These are phyloP conservation scores for Ascochyta fabae DNA, from an alignment of 2,329 filamentous ascomycete genomes.

Conservation along the genomic window DNA sequence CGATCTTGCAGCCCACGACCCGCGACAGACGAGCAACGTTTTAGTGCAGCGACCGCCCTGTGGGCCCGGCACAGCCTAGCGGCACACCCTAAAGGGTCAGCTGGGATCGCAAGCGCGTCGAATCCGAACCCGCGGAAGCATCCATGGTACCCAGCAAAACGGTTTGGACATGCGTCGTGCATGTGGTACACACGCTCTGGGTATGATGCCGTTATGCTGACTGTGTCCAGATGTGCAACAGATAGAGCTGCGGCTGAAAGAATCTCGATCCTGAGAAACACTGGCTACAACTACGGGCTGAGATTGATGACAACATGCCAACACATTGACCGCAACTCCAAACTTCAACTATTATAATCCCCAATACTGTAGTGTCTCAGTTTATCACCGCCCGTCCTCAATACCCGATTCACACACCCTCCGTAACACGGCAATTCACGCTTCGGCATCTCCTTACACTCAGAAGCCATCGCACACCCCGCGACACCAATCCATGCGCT, in stretches of 20 bases:
- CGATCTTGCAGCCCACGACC: conserved; percentile 6
- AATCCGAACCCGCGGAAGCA: conserved; percentile 8
- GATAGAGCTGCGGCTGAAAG: conserved; percentile 10
- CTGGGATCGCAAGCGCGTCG: conserved; percentile 15
- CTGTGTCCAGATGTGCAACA: neutral
- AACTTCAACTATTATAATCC: neutral
- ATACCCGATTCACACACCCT: neutral
- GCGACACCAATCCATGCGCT: conserved; percentile 1
- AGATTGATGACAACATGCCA: neutral
- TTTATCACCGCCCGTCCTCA: neutral
- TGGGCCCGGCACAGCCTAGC: conserved; percentile 12
- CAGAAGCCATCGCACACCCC: conserved; percentile 18
- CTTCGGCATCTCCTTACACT: conserved; percentile 15
- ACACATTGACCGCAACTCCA: neutral
- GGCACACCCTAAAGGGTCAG: conserved; percentile 4
- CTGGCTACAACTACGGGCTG: neutral
- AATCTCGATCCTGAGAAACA: conserved; percentile 4
- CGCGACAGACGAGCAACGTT: conserved; percentile 16
- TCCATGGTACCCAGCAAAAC: conserved; percentile 1
- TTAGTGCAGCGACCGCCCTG: conserved; percentile 6
- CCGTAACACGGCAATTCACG: neutral
- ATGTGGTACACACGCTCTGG: conserved; percentile 8
- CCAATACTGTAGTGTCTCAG: neutral
- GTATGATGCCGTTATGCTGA: conserved; percentile 7
- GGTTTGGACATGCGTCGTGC: neutral